Percentiles rank a stretch among this genome's conserved stretches.
Conservation (phyloP, 2,329 filamentous ascomycete species). For the Cordyceps militaris region DNA sequence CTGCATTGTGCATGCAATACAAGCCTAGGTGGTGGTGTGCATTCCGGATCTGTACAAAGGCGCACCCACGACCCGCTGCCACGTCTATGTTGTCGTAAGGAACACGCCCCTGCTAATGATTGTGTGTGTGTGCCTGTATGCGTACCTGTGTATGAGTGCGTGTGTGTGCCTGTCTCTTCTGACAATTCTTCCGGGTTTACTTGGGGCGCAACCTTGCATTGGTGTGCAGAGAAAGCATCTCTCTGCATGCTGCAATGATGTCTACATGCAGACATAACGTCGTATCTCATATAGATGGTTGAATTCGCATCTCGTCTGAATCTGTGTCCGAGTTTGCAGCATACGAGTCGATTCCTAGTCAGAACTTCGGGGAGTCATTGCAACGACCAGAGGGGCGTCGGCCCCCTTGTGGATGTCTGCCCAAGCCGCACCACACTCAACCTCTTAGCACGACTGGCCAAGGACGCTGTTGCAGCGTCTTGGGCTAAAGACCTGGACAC, state of each 20-base stretch:
- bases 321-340: neutral
- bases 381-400: neutral
- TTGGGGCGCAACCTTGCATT: slow-evolving; percentile 2
- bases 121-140: slow-evolving; percentile 1
- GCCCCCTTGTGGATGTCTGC: slow-evolving; percentile 22
- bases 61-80: slow-evolving; percentile 12
- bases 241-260: neutral
- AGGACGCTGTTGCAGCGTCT: slow-evolving; percentile 22
- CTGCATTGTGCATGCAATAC: slow-evolving; percentile 16
- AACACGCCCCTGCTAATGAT: slow-evolving; percentile 2
- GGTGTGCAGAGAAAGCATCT: neutral
- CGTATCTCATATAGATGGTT: neutral
- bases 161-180: slow-evolving; percentile 1
- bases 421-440: slow-evolving; percentile 9
- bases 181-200: neutral
- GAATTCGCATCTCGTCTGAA: neutral
- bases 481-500: slow-evolving; percentile 17
- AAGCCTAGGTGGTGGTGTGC: slow-evolving; percentile 10
- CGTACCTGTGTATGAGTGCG: no score
- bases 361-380: neutral
- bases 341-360: neutral
- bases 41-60: slow-evolving; percentile 11
- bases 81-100: slow-evolving; percentile 4
- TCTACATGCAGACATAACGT: neutral
- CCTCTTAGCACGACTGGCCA: slow-evolving; percentile 8